Percentiles rank a stretch among this genome's conserved stretches.
Evolutionary conservation across 1,139 yeast genomes (phyloP).

Genomic region (Yamadazyma dushanensis): DNA sequence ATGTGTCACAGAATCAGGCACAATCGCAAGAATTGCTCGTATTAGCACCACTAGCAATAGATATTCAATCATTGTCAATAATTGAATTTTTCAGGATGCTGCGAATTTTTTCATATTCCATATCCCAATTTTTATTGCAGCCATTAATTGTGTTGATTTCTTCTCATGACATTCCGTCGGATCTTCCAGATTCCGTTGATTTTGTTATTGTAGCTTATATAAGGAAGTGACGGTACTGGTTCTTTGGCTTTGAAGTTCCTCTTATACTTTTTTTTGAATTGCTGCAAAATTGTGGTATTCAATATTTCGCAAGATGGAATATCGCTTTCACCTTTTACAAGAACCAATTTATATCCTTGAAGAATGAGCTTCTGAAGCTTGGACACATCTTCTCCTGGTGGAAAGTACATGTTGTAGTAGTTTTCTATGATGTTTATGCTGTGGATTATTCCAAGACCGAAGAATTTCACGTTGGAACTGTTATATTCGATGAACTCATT

Average conservation of each 20-base stretch:
- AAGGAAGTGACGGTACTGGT: constrained; percentile 38
- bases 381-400: constrained; percentile 24
- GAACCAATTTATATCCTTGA: constrained; percentile 36
- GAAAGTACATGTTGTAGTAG: constrained; percentile 59
- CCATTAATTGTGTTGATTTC: constrained; percentile 24
- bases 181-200: constrained; percentile 65
- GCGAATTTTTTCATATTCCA: no score
- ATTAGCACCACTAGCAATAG: constrained; percentile 1
- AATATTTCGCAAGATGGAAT: constrained; percentile 36
- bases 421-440: constrained; percentile 50
- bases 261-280: constrained; percentile 13
- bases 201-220: constrained; percentile 48
- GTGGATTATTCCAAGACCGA: constrained; percentile 57
- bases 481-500: constrained; percentile 16
- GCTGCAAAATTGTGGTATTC: constrained; percentile 23
- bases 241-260: constrained; percentile 14
- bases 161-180: constrained; percentile 62
- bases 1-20: constrained; percentile 3
- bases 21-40: constrained; percentile 3
- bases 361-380: constrained; percentile 13
- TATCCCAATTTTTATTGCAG: not conserved
- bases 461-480: constrained; percentile 18
- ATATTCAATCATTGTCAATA: not conserved
- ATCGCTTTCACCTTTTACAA: constrained; percentile 69
- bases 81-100: no score